Percentiles rank a stretch among this genome's conserved stretches.
Evolutionary conservation across 768 basidiomycete species (phyloP).

Genomic region (Nidularia sp.): DNA sequence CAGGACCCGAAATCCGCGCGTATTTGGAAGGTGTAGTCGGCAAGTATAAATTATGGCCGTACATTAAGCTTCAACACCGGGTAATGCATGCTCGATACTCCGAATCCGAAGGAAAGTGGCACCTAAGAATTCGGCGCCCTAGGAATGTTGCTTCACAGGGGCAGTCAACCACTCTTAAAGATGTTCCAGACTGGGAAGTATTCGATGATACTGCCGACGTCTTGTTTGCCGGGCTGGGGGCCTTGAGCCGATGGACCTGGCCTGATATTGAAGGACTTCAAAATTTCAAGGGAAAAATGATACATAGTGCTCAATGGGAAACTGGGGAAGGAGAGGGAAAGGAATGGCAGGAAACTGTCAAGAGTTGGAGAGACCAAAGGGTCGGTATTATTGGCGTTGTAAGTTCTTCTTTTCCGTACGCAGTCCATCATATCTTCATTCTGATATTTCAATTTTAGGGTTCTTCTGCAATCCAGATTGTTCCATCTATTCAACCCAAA

Average conservation of each 20-base stretch:
- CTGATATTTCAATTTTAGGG: constrained; percentile 30
- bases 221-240: constrained; percentile 51
- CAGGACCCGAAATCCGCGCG: constrained; percentile 53
- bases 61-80: constrained; percentile 54
- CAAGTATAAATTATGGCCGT: constrained; percentile 48
- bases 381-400: constrained; percentile 63
- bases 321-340: constrained; percentile 24
- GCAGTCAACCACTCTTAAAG: constrained; percentile 10
- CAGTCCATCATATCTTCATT: not conserved
- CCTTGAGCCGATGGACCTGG: constrained; percentile 60
- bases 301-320: constrained; percentile 66
- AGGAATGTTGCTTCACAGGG: not conserved
- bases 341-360: constrained; percentile 40
- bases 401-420: constrained; percentile 12
- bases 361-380: constrained; percentile 46
- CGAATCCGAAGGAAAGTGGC: constrained; percentile 52
- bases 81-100: constrained; percentile 48
- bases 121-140: constrained; percentile 38
- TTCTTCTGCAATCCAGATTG: constrained; percentile 59
- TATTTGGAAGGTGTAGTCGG: constrained; percentile 53
- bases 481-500: constrained; percentile 51
- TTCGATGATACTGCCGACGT: constrained; percentile 55
- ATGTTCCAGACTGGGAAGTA: constrained; percentile 29
- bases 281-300: constrained; percentile 49
- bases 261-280: constrained; percentile 59